A percentile compares a stretch with the other conserved stretches of the same genome.
Conservation (phyloP, 169 alveolate species). For the Cryptosporidium viatorum region DNA sequence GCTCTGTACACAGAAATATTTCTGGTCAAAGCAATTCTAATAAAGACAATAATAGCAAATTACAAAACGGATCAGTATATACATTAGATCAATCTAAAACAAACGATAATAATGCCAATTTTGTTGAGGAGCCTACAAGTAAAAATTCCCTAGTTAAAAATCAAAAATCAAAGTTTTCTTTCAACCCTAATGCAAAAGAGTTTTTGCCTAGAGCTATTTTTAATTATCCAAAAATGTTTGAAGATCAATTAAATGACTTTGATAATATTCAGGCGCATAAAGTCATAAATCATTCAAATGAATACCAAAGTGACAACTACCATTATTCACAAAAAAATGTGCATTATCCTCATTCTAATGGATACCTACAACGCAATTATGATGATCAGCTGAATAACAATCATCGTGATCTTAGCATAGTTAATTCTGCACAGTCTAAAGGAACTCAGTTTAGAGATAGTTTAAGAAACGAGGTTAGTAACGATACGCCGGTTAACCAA, state of each 20-base stretch:
- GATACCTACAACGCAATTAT: neutral
- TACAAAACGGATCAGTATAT: neutral
- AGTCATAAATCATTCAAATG: neutral
- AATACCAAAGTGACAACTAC: neutral
- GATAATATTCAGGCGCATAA: neutral
- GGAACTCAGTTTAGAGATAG: neutral
- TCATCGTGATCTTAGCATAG: neutral
- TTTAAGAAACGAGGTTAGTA: neutral
- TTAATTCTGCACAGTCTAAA: neutral
- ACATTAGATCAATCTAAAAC: neutral
- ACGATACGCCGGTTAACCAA: neutral
- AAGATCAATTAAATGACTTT: neutral
- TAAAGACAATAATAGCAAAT: neutral
- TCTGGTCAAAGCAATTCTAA: neutral
- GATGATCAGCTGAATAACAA: neutral
- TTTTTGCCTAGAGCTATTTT: conserved; percentile 44
- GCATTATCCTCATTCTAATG: neutral
- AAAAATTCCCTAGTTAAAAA: neutral
- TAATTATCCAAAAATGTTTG: neutral
- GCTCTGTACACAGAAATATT: conserved; percentile 43
- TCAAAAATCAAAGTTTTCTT: conserved; percentile 31
- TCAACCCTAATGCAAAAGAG: conserved; percentile 73
- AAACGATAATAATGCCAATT: neutral
- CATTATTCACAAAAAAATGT: neutral
- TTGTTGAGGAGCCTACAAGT: neutral